Conservation (phyloP, 805 yeast species). For the Lachancea thermotolerans region DNA sequence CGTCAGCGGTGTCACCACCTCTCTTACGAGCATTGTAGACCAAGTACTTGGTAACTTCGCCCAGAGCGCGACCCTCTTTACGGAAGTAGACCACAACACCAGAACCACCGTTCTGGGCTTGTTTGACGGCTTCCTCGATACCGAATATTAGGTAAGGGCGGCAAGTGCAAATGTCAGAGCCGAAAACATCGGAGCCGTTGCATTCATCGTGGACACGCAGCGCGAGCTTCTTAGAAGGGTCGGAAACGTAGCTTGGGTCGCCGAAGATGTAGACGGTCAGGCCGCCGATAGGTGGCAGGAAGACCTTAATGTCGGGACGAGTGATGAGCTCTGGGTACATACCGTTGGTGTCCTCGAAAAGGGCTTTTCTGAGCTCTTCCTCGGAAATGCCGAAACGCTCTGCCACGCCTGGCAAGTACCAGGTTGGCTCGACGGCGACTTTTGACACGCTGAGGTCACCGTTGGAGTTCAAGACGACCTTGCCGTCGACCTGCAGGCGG, state of each 20-base stretch:
- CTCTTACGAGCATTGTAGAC: conserved; percentile 68
- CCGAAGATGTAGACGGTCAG: conserved; percentile 61
- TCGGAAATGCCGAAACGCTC: conserved; percentile 54
- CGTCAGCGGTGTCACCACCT: conserved; percentile 61
- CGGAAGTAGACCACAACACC: conserved; percentile 61
- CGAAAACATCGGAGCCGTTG: conserved; percentile 64
- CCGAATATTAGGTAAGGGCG: conserved; percentile 64
- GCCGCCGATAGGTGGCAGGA: conserved; percentile 66
- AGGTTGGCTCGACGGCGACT: conserved; percentile 64
- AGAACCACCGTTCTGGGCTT: conserved; percentile 60
- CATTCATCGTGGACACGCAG: conserved; percentile 64
- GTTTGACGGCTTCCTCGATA: conserved; percentile 58
- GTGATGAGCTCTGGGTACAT: conserved; percentile 65
- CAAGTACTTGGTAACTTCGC: conserved; percentile 63
- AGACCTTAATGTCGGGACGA: conserved; percentile 59
- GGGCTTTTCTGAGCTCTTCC: conserved; percentile 47
- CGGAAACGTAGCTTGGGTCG: conserved; percentile 47
- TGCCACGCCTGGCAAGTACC: conserved; percentile 67
- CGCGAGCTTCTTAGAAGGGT: conserved; percentile 45
- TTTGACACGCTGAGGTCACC: conserved; percentile 61
- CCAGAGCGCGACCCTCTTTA: conserved; percentile 64
- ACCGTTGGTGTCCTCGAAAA: conserved; percentile 65
- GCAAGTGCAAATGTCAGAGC: conserved; percentile 64
- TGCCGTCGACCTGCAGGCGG: conserved; percentile 50
- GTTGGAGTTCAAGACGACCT: conserved; percentile 48